Percentiles rank a stretch among this genome's conserved stretches.
These are phyloP conservation scores for Lentinula novae-zelandiae DNA, from an alignment of 1,284 basidiomycete genomes.

Conservation along the genomic window DNA sequence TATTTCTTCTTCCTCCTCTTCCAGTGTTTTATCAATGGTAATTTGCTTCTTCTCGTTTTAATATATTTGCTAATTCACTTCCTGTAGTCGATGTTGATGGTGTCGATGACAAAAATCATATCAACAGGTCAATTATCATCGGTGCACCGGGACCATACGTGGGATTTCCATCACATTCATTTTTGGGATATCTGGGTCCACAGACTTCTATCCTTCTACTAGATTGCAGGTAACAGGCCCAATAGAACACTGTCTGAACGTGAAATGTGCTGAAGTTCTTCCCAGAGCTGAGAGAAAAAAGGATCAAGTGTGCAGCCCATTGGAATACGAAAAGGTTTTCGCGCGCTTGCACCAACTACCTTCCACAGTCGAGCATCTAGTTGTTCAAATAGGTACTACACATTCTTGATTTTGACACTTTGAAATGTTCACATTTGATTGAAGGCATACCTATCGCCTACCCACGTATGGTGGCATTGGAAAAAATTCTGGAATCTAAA, in stretches of 20 bases:
- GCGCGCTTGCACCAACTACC: constrained; percentile 58
- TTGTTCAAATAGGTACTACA: constrained; percentile 68
- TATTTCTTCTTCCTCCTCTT: constrained; percentile 93
- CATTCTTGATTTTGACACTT: background rate
- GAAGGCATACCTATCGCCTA: constrained; percentile 80
- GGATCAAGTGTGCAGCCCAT: constrained; percentile 70
- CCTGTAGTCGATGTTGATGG: constrained; percentile 71
- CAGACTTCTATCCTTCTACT: constrained; percentile 71
- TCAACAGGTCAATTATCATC: constrained; percentile 70
- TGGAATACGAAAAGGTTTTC: constrained; percentile 75
- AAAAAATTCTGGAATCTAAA: constrained; percentile 73
- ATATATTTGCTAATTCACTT: constrained; percentile 16
- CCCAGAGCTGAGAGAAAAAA: constrained; percentile 81
- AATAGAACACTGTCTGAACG: background rate
- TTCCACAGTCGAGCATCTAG: constrained; percentile 68
- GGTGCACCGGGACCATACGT: constrained; percentile 77
- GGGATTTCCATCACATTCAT: constrained; percentile 77
- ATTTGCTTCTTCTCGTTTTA: constrained; percentile 19
- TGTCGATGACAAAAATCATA: constrained; percentile 57
- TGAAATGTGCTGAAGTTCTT: constrained; percentile 4
- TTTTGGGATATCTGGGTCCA: constrained; percentile 72
- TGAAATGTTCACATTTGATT: background rate
- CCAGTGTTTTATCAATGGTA: constrained; percentile 80
- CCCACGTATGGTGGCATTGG: constrained; percentile 90
- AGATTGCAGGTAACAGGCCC: constrained; percentile 69